Percentiles rank a stretch among this genome's conserved stretches.
Conservation (phyloP, 2,329 filamentous ascomycete species). For the Fusarium mangiferae region DNA sequence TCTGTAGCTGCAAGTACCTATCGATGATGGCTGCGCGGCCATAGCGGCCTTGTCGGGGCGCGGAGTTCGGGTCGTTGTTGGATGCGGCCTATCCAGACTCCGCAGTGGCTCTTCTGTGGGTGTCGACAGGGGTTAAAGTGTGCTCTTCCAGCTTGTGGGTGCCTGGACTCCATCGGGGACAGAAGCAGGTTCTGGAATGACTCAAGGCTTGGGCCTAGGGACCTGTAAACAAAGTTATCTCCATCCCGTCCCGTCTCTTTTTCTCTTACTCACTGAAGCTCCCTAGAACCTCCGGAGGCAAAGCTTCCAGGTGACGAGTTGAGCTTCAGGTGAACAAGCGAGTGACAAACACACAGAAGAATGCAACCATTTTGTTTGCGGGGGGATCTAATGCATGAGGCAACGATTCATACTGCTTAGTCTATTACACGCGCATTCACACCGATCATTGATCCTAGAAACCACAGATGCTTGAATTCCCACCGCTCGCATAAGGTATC, state of each 20-base stretch:
- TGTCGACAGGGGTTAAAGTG: slow-evolving; percentile 33
- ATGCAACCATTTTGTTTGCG: not conserved
- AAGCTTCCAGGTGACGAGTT: slow-evolving; percentile 3
- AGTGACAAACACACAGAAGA: not conserved
- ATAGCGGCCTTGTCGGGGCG: slow-evolving; percentile 32
- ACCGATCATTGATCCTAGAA: slow-evolving; percentile 31
- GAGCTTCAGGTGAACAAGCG: slow-evolving; percentile 16
- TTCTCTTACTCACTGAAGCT: slow-evolving; percentile 28
- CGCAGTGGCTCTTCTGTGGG: slow-evolving; percentile 33
- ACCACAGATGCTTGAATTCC: slow-evolving; percentile 12
- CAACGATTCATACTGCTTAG: slow-evolving; percentile 26
- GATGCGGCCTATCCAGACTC: slow-evolving; percentile 17
- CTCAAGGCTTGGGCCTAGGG: slow-evolving; percentile 34
- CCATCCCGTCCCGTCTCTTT: slow-evolving; percentile 31
- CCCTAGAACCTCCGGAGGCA: slow-evolving; percentile 27
- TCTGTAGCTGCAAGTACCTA: not conserved
- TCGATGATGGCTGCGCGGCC: slow-evolving; percentile 31
- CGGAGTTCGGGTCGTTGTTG: slow-evolving; percentile 37
- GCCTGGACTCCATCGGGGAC: slow-evolving; percentile 17
- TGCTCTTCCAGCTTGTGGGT: slow-evolving; percentile 31
- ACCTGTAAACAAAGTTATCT: slow-evolving; percentile 12
- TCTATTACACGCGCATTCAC: slow-evolving; percentile 31
- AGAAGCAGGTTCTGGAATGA: slow-evolving; percentile 43
- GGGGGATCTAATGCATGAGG: slow-evolving; percentile 27
- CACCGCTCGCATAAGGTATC: slow-evolving; percentile 25